Base-by-base conservation (phyloP, 305 asterid genomes). In the Solanum hybrid region DNA sequence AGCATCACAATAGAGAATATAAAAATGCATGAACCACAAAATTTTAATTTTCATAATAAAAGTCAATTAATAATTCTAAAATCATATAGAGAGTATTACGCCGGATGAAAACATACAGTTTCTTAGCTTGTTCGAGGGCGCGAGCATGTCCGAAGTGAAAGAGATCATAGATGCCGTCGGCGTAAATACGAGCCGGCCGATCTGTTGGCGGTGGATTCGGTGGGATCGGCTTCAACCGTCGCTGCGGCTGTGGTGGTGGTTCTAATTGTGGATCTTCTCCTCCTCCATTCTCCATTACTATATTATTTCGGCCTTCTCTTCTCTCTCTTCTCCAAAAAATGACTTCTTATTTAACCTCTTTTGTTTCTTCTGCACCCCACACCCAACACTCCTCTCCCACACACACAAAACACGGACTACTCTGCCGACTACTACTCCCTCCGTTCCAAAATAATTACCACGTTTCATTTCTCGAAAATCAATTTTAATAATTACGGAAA, bases 71-170 rank as follows among this genome's bases (percentile, higher is more conserved):
- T 10, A 29, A 18, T 42, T 82, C 28, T 2, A 84, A 18, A 29
- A 29, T 84, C 39, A 46, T 29, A 57, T 14, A 11, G 36, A 29
- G 69, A 39, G 64, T 37, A 80, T 36, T 24, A 80, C 57, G 64
- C 61, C 57, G 16, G 46, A 24, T 26, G 10, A 71, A 61, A 29
- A 80, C 36, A 24, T 93, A 96, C 99, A 93, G 86, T 89, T 93
- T 95, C 89, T 97, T 97, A 90, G 99, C 99, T 92, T 97, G 99
- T 89, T 97, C 99, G 31, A 97, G 97, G 76, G 99, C 95, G 16
- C 99, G 97, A 90, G 71, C 71, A 61, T 61, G 71, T 61, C 71
- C 71, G 71, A 61, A 61, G 71, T 61, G 71, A 20, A 61, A 61
- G 26, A 61, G 71, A 61, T 61, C 71, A 1, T 61, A 61, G 71